Percentiles rank a stretch among this genome's conserved stretches.
Evolutionary conservation across 768 basidiomycete genomes (phyloP).

Genomic region (Boletus rubropictus): DNA sequence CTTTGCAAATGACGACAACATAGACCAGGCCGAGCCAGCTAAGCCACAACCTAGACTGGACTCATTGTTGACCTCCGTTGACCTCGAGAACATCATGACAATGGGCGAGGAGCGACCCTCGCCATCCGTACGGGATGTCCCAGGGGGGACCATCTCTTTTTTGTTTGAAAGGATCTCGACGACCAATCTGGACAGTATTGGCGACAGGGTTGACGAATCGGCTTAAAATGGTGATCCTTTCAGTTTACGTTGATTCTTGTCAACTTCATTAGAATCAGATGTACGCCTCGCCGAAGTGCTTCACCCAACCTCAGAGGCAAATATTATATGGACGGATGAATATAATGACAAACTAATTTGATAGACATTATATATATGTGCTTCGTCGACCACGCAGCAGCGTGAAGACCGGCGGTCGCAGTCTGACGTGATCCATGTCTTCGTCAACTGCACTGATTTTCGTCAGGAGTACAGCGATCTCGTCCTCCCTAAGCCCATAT

Average conservation of each 20-base stretch:
- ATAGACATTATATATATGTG: constrained; percentile 6
- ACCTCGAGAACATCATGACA: constrained; percentile 41
- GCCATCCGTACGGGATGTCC: constrained; percentile 41
- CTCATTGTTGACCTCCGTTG: constrained; percentile 38
- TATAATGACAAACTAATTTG: constrained; percentile 3
- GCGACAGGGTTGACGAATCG: not conserved
- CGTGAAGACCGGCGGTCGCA: constrained; percentile 3
- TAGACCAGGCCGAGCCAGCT: constrained; percentile 5
- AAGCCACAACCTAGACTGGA: constrained; percentile 26
- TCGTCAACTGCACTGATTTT: constrained; percentile 22
- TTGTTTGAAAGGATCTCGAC: constrained; percentile 62
- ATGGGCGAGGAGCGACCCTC: constrained; percentile 31
- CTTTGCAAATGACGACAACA: constrained; percentile 14
- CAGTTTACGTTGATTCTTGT: not conserved
- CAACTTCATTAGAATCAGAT: not conserved
- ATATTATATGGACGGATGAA: constrained; percentile 5
- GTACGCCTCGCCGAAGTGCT: not conserved
- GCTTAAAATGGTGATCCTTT: constrained; percentile 1
- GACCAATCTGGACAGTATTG: constrained; percentile 6
- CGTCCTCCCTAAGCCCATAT: constrained; percentile 23
- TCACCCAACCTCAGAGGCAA: not conserved
- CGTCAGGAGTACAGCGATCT: constrained; percentile 15
- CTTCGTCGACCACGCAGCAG: constrained; percentile 10
- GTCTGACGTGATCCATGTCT: constrained; percentile 11
- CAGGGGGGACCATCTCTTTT: constrained; percentile 70